These are phyloP conservation scores for Neurospora sp. DNA, from an alignment of 495 filamentous ascomycete genomes.

Conservation along the genomic window DNA sequence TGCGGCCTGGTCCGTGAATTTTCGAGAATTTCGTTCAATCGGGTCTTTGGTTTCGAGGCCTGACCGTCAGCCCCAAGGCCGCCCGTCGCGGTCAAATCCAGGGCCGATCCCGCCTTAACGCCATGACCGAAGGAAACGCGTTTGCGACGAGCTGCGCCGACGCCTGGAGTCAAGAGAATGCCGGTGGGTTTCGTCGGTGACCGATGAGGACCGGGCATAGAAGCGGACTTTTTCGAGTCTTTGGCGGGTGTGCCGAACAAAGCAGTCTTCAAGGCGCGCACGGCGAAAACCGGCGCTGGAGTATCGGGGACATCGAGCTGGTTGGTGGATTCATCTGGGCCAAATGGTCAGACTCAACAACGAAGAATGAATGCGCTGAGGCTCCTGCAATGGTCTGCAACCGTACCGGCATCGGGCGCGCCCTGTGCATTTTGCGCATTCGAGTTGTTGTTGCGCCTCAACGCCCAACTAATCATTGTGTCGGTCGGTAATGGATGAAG, in stretches of 20 bases:
- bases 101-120: conserved; percentile 32
- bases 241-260: conserved; percentile 74
- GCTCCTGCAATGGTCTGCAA: neutral
- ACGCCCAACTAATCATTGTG: conserved; percentile 49
- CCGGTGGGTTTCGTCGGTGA: conserved; percentile 37
- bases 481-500: neutral
- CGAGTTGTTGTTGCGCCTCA: conserved; percentile 25
- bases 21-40: conserved; percentile 46
- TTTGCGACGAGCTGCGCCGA: conserved; percentile 65
- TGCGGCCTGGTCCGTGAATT: conserved; percentile 23
- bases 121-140: conserved; percentile 78
- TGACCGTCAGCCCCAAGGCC: conserved; percentile 44
- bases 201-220: conserved; percentile 12
- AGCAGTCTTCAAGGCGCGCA: conserved; percentile 84
- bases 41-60: conserved; percentile 37
- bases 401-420: conserved; percentile 11
- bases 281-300: conserved; percentile 85
- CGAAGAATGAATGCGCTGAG: neutral
- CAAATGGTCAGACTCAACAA: neutral
- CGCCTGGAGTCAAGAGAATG: conserved; percentile 87
- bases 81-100: conserved; percentile 29
- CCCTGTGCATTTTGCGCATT: conserved; percentile 18
- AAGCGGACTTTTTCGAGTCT: neutral
- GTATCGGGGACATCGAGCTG: conserved; percentile 72
- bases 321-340: conserved; percentile 30